These are phyloP conservation scores for Fusarium praegraminearum DNA, from an alignment of 2,329 filamentous ascomycete genomes.

Conservation along the genomic window DNA sequence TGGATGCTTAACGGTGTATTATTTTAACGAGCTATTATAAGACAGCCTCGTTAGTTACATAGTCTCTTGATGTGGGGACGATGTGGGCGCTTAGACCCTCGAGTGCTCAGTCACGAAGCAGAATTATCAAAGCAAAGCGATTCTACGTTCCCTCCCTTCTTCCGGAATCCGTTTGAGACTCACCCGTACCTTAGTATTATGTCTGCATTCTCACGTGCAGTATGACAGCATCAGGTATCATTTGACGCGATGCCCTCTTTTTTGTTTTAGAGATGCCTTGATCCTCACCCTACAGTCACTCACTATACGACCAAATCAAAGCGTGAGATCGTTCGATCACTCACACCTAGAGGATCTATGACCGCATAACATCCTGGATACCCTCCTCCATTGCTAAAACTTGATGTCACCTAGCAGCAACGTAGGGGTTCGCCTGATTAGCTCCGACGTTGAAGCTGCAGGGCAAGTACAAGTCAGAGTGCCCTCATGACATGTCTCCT, in stretches of 20 bases:
- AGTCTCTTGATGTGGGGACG: constrained; percentile 22
- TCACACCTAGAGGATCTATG: constrained; percentile 8
- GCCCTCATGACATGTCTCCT: constrained; percentile 6
- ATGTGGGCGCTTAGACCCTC: constrained; percentile 31
- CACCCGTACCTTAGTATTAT: background rate
- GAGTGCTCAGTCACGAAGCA: constrained; percentile 10
- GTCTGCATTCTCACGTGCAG: constrained; percentile 22
- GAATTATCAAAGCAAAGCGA: constrained; percentile 23
- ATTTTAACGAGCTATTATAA: constrained; percentile 13
- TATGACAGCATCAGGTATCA: constrained; percentile 6
- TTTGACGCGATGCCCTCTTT: background rate
- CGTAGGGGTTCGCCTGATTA: constrained; percentile 1
- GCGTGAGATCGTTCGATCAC: constrained; percentile 10
- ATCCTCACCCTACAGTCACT: background rate
- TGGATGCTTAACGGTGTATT: constrained; percentile 7
- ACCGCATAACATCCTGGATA: constrained; percentile 1
- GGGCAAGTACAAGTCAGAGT: background rate
- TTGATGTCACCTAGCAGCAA: constrained; percentile 20
- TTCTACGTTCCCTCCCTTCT: constrained; percentile 9
- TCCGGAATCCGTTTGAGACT: constrained; percentile 9
- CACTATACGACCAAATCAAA: background rate
- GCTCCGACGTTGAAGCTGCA: constrained; percentile 1
- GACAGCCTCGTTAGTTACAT: constrained; percentile 31
- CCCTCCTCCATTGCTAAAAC: constrained; percentile 10
- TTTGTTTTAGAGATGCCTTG: background rate